phyloP scores from a whole-genome alignment of 257 asterid species.

The Thymus quinquecostatus region DNA sequence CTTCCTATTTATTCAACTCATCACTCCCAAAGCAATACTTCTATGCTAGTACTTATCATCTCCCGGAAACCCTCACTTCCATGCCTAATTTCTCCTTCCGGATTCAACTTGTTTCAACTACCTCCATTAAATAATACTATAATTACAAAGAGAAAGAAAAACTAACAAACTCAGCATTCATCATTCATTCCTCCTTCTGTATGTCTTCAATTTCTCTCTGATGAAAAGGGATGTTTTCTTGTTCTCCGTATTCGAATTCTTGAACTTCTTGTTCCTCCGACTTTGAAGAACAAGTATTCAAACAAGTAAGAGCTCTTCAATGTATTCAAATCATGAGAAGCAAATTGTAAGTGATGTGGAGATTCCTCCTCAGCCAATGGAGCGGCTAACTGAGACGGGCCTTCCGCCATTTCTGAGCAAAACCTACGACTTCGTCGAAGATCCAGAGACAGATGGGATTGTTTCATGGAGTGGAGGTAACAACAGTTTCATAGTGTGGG shows the following conservation, averaged over 20 bases:
- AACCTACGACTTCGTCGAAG: constrained; percentile 79
- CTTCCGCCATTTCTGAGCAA: constrained; percentile 79
- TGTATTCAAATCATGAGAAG: constrained; percentile 14
- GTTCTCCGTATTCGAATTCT: neutral
- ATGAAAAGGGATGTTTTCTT: neutral
- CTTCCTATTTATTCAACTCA: no score
- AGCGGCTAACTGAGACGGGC: constrained; percentile 52
- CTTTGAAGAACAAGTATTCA: neutral
- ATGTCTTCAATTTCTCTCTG: neutral
- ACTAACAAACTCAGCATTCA: no score
- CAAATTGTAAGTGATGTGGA: neutral
- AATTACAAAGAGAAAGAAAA: no score
- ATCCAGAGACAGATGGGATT: constrained; percentile 51
- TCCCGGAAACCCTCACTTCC: no score
- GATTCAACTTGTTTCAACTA: no score
- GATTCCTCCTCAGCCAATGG: constrained; percentile 53
- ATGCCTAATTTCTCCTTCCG: no score
- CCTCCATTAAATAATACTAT: no score
- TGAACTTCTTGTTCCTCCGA: neutral
- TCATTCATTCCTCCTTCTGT: no score
- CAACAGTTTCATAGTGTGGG: constrained; percentile 82
- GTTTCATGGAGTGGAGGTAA: constrained; percentile 79
- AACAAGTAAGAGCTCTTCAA: constrained; percentile 27
- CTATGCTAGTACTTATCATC: no score
- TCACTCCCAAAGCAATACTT: no score